Evolutionary conservation across 352 stramenopile species (phyloP).

Genomic region (Globisporangium nodosum): DNA sequence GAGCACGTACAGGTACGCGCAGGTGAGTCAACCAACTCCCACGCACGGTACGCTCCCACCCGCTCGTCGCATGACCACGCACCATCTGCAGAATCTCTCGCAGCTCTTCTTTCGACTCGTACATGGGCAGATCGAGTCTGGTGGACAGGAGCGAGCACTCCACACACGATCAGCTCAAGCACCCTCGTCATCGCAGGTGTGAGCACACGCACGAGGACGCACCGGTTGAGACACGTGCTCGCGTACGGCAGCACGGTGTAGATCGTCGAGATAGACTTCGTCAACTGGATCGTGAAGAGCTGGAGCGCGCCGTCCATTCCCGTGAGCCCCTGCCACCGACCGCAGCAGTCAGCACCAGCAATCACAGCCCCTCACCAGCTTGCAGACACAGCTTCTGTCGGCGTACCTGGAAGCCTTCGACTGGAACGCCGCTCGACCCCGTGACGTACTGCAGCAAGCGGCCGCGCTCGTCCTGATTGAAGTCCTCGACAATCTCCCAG

Average conservation of each 20-base stretch:
- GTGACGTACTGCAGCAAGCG: constrained; percentile 83
- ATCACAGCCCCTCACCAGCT: background rate
- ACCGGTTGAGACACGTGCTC: constrained; percentile 84
- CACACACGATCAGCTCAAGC: background rate
- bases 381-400: background rate
- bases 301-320: constrained; percentile 70
- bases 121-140: constrained; percentile 74
- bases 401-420: constrained; percentile 68
- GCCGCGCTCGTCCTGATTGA: constrained; percentile 53
- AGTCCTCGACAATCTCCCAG: constrained; percentile 63
- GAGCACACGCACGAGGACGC: background rate
- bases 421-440: constrained; percentile 71
- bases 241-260: constrained; percentile 66
- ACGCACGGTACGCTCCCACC: too few relatives aligned
- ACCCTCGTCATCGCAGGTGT: background rate
- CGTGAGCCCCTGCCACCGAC: constrained; percentile 30
- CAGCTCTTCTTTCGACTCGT: constrained; percentile 85
- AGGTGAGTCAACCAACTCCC: background rate
- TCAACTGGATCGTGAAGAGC: constrained; percentile 68
- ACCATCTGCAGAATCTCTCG: constrained; percentile 92
- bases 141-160: background rate
- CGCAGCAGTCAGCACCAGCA: background rate
- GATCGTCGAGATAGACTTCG: constrained; percentile 28
- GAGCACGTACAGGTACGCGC: background rate
- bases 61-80: constrained; percentile 6